Evolutionary conservation across 345 rosid genomes (phyloP), one percentile per base, ranked within the genome.

Genomic region (Excoecaria cochinchinensis): DNA sequence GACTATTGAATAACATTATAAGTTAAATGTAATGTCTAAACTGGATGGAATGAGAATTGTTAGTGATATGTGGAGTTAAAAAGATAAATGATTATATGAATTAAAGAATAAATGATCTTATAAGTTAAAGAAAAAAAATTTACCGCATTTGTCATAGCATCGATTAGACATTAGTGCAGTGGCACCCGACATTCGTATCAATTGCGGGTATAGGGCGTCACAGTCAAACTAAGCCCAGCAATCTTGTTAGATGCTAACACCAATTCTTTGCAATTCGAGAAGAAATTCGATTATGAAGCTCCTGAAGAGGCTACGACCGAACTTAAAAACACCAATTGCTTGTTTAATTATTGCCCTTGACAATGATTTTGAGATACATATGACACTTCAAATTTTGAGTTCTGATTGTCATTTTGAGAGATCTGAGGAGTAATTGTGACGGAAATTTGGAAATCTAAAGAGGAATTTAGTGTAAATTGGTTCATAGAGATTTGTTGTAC

Each of bases 391-490:
- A 75, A 25, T 21, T 25, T 40, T 8, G 48, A 55, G n/a, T 2
- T 24, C 15, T 22, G 24, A 46, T 55, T 10, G 39, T 15, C 8
- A 38, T 22, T 13, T 38, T 53, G 14, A 12, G 52, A n/a, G 44
- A 21, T 39, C 0, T 39, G 66, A 25, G 31, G 47, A 47, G 70
- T 39, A 58, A 39, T 25, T 57, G 55, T 36, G 22, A 12, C 31
- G 22, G 40, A 31, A 19, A 63, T 52, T 63, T 10, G 19, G 31
- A 65, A 22, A 38, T 63, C 47, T n/a, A 12, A 69, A 64, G 31
- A 66, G 78, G 74, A 78, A 72, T 73, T 72, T 36, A 60, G 71
- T 46, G 47, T 12, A 65, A 70, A 31, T 71, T 24, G 57, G 19
- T 50, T n/a, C 31, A 12, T 13, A 50, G 58, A 17, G 17, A 76